phyloP scores from a whole-genome alignment of 495 filamentous ascomycete genomes.

The Tuber indicum region DNA sequence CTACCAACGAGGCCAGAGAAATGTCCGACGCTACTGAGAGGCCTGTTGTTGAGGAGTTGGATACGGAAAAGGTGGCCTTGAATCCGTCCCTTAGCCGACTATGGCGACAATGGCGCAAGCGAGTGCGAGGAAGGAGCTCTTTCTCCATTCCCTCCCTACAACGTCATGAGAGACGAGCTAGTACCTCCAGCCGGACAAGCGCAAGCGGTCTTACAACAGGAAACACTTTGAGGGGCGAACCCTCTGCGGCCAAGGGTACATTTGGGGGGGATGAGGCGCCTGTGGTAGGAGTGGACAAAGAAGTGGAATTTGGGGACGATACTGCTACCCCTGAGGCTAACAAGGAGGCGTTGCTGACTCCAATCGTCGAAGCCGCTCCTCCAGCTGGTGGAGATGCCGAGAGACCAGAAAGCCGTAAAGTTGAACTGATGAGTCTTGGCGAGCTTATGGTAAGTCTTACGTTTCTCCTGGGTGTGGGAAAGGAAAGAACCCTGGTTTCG shows the following conservation, averaged over 20 bases:
- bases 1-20: constrained; percentile 49
- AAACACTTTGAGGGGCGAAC: neutral
- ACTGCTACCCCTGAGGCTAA: neutral
- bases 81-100: constrained; percentile 78
- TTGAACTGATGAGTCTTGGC: neutral
- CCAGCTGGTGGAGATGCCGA: neutral
- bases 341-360: neutral
- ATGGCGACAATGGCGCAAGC: constrained; percentile 95
- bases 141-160: constrained; percentile 37
- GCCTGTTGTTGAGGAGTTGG: constrained; percentile 76
- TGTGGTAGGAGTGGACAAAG: neutral
- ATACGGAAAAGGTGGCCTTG: constrained; percentile 88
- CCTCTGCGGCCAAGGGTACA: neutral
- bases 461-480: neutral
- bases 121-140: constrained; percentile 49
- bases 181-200: constrained; percentile 30
- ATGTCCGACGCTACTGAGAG: constrained; percentile 50
- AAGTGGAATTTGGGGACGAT: neutral
- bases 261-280: neutral
- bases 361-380: neutral
- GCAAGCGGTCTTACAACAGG: constrained; percentile 8
- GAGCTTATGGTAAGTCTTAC: neutral
- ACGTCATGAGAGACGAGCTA: constrained; percentile 20
- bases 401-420: neutral
- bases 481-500: neutral